Evolutionary conservation across 2,329 filamentous ascomycete species (phyloP).

Genomic region (Colletotrichum karsti): DNA sequence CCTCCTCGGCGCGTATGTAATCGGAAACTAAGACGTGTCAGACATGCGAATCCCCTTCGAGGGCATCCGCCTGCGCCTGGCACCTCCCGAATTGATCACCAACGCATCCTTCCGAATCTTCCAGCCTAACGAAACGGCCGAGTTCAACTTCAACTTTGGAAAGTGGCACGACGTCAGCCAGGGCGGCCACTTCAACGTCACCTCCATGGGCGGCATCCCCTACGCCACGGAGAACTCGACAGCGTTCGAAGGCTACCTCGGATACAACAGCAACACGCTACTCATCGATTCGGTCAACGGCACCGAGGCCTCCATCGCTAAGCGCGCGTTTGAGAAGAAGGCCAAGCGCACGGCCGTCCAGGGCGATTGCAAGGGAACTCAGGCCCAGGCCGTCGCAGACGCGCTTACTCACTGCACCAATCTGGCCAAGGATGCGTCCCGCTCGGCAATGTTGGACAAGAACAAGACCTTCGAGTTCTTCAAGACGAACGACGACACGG

Average conservation of each 20-base stretch:
- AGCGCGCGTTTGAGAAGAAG: constrained; percentile 48
- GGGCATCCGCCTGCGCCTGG: constrained; percentile 57
- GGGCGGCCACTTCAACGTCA: constrained; percentile 61
- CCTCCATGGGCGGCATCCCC: constrained; percentile 61
- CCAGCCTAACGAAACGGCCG: constrained; percentile 52
- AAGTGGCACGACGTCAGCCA: constrained; percentile 56
- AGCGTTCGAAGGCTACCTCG: constrained; percentile 57
- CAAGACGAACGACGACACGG: constrained; percentile 55
- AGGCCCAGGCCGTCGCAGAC: constrained; percentile 45
- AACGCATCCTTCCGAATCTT: constrained; percentile 56
- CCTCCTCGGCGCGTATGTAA: no score
- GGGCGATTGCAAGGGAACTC: constrained; percentile 58
- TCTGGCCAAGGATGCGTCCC: constrained; percentile 56
- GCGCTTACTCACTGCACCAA: constrained; percentile 61
- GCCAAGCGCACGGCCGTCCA: constrained; percentile 57
- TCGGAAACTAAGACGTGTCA: neutral
- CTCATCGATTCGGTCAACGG: constrained; percentile 63
- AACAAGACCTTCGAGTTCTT: constrained; percentile 68
- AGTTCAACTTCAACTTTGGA: constrained; percentile 58
- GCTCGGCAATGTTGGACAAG: constrained; percentile 5
- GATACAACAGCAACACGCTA: constrained; percentile 65
- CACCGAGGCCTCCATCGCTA: constrained; percentile 55
- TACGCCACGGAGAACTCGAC: constrained; percentile 57
- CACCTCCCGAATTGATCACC: constrained; percentile 45
- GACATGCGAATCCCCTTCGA: constrained; percentile 44